phyloP scores from a whole-genome alignment of 2,329 filamentous ascomycete species.

The Scytalidium lignicola region DNA sequence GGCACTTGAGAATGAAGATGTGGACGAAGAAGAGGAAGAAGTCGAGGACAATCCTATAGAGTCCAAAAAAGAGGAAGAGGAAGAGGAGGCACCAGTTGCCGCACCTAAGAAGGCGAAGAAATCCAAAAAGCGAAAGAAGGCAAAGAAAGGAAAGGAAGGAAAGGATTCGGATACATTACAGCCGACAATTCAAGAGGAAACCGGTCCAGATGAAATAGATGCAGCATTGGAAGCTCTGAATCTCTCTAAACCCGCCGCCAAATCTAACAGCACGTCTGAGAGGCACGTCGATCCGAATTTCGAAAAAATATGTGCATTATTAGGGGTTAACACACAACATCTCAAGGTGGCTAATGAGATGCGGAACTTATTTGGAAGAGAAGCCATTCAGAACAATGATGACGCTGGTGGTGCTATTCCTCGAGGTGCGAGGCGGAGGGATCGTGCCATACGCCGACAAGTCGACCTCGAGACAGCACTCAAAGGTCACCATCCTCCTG shows the following conservation, averaged over 20 bases:
- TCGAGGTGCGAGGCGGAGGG: conserved; percentile 35
- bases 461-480: conserved; percentile 32
- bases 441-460: conserved; percentile 37
- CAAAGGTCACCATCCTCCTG: conserved; percentile 39
- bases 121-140: conserved; percentile 58
- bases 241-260: conserved; percentile 26
- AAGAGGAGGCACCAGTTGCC: conserved; percentile 27
- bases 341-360: conserved; percentile 90
- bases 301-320: conserved; percentile 45
- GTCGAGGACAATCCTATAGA: conserved; percentile 26
- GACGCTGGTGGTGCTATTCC: conserved; percentile 34
- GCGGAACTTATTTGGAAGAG: conserved; percentile 65
- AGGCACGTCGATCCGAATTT: conserved; percentile 30
- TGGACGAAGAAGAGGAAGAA: conserved; percentile 28
- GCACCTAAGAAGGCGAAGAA: conserved; percentile 33
- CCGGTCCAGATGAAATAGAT: conserved; percentile 59
- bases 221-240: conserved; percentile 55
- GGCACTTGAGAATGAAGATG: conserved; percentile 34
- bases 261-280: conserved; percentile 7
- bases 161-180: conserved; percentile 26
- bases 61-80: conserved; percentile 21
- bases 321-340: conserved; percentile 63
- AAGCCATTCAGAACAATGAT: conserved; percentile 52
- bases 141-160: conserved; percentile 41
- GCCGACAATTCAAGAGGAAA: conserved; percentile 18